A percentile compares a stretch with the other conserved stretches of the same genome.
Conservation (phyloP, 345 rosid genomes). For the Iberis pinnata region DNA sequence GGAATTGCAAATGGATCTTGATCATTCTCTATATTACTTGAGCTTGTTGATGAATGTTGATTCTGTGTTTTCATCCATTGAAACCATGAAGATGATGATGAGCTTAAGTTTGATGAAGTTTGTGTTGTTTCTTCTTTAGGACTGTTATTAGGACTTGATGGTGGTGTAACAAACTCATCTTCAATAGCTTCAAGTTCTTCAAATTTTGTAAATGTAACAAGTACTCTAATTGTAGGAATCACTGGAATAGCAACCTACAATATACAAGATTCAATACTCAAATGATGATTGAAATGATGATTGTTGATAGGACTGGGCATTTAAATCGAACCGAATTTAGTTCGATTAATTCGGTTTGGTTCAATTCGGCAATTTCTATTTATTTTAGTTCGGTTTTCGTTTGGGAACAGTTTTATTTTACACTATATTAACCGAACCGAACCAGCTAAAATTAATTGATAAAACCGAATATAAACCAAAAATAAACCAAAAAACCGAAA, state of each 20-base stretch:
- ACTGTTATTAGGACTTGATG: conserved; percentile 85
- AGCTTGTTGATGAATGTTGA: conserved; percentile 45
- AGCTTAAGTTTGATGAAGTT: conserved; percentile 38
- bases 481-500: no score
- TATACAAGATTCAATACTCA: not conserved
- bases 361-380: no score
- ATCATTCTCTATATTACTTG: conserved; percentile 40
- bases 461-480: no score
- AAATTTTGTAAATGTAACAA: conserved; percentile 87
- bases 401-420: no score
- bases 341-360: no score
- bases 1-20: conserved; percentile 85
- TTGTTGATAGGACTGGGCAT: no score
- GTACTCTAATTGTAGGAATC: conserved; percentile 89
- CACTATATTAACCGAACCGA: no score
- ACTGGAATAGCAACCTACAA: conserved; percentile 93
- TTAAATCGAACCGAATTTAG: no score
- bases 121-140: conserved; percentile 38
- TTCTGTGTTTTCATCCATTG: conserved; percentile 93
- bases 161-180: conserved; percentile 91
- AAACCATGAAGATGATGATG: conserved; percentile 97
- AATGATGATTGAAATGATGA: no score
- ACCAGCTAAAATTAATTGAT: no score
- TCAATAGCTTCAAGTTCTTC: conserved; percentile 75
- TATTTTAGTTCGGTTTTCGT: no score